Percentiles rank a stretch among this genome's conserved stretches.
Conservation (phyloP, 2,329 filamentous ascomycete species). For the Westerdykella ornata region DNA sequence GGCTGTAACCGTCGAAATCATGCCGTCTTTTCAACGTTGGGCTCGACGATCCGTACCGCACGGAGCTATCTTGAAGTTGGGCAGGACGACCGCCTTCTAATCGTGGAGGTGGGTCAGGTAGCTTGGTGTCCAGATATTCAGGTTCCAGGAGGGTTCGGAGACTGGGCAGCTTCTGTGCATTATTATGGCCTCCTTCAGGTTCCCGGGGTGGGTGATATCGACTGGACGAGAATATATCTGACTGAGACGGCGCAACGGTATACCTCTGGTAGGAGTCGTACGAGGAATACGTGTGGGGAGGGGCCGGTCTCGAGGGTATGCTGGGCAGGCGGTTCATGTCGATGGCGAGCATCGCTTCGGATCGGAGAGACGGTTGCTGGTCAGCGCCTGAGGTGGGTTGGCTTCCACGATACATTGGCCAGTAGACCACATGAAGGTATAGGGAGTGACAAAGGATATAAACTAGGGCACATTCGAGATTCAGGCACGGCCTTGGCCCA, state of each 20-base stretch:
- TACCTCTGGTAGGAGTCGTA: conserved; percentile 25
- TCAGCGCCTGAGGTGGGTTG: conserved; percentile 24
- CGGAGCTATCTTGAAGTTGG: conserved; percentile 10
- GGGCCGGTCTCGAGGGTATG: conserved; percentile 67
- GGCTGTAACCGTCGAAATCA: conserved; percentile 27
- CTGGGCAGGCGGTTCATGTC: conserved; percentile 77
- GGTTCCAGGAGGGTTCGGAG: conserved; percentile 35
- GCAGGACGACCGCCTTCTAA: conserved; percentile 15
- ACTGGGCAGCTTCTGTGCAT: conserved; percentile 33
- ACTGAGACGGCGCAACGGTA: conserved; percentile 21
- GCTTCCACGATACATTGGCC: conserved; percentile 28
- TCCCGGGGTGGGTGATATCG: conserved; percentile 25
- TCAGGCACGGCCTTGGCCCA: conserved; percentile 21
- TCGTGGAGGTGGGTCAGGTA: conserved; percentile 20
- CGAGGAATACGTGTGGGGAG: conserved; percentile 19
- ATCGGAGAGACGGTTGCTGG: conserved; percentile 17
- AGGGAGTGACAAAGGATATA: conserved; percentile 27
- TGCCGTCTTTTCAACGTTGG: conserved; percentile 34
- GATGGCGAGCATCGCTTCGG: conserved; percentile 49
- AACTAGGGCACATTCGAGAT: conserved; percentile 20
- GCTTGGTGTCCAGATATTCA: conserved; percentile 30
- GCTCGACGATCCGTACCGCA: conserved; percentile 28
- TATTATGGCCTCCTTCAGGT: conserved; percentile 19
- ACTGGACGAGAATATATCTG: conserved; percentile 18
- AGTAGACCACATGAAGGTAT: conserved; percentile 28